phyloP scores from a whole-genome alignment of 371 early-diverging fungal species.

The Mucor lusitanicus region DNA sequence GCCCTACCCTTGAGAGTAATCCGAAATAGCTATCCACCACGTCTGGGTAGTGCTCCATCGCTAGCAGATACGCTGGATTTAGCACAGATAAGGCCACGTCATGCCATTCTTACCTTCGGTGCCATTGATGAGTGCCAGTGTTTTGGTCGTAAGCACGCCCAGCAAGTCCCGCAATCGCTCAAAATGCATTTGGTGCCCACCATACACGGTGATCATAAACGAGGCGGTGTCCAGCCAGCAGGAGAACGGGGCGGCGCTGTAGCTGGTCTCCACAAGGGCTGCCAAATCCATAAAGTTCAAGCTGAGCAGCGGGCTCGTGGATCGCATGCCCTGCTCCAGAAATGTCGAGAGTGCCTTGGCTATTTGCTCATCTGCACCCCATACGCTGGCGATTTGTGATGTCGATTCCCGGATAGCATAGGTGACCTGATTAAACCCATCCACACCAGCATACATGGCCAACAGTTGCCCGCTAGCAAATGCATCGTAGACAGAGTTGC shows the following conservation, averaged over 20 bases:
- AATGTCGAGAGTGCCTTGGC: constrained; percentile 50
- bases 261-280: constrained; percentile 41
- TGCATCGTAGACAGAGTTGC: constrained; percentile 36
- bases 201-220: constrained; percentile 59
- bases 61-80: constrained; percentile 23
- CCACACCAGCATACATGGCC: constrained; percentile 25
- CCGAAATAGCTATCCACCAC: constrained; percentile 48
- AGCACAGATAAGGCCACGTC: not conserved
- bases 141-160: constrained; percentile 40
- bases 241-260: constrained; percentile 41
- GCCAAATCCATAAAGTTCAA: constrained; percentile 44
- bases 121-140: constrained; percentile 53
- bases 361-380: constrained; percentile 43
- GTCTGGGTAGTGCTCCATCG: constrained; percentile 46
- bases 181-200: constrained; percentile 41
- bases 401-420: constrained; percentile 35
- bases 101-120: constrained; percentile 39
- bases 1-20: constrained; percentile 54
- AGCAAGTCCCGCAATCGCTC: constrained; percentile 46
- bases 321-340: constrained; percentile 55
- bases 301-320: constrained; percentile 49
- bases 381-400: constrained; percentile 29
- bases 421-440: constrained; percentile 33
- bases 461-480: constrained; percentile 43
- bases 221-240: constrained; percentile 63